Evolutionary conservation across 2,329 filamentous ascomycete genomes (phyloP), one percentile per base, ranked within the genome.

Genomic region (Arachnopeziza araneosa): DNA sequence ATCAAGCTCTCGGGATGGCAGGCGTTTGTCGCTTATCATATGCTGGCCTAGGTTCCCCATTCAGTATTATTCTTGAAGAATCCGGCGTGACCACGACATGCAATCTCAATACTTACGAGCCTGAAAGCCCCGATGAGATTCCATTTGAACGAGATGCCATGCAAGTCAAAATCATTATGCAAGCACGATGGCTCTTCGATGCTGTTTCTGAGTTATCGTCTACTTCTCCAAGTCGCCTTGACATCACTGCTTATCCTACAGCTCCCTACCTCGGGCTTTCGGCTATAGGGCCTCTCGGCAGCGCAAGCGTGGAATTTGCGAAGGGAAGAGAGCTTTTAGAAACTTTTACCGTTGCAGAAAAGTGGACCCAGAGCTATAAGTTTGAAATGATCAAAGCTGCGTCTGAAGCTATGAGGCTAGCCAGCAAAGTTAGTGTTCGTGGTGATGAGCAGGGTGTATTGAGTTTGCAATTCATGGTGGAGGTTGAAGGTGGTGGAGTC

Each of bases 391-490:
- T 99, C 71, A 92, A 90, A 73, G 89, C 89, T 65, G 93, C 93
- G 0, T 86, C 86, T 52, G 87, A 93, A 65, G 93, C 95, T n/a
- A 98, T 99, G 93, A 86, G 88, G 52, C 84, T 92, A 48, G 91
- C 93, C 4, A 93, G 84, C 69, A 99, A 98, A 75, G 93, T 98
- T 60, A 96, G 92, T 71, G 82, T 99, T 63, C 82, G 95, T 19
- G 88, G 91, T 0, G 95, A 99, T 74, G 81, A 83, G 1, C 91
- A 96, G 72, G 93, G 95, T 0, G 93, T 99, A 30, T 75, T 99
- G 65, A 97, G 91, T 74, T 77, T 98, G 72, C 95, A 99, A 71
- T 97, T 98, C 70, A 95, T 99, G 89, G 88, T 99, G 19, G 91
- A 97, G 71, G 80, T 93, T 50, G 91, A 95, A 63, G 83, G 83